These are phyloP conservation scores for Drechslerella coelobrocha DNA, from an alignment of 2,329 filamentous ascomycete species.

Conservation along the genomic window DNA sequence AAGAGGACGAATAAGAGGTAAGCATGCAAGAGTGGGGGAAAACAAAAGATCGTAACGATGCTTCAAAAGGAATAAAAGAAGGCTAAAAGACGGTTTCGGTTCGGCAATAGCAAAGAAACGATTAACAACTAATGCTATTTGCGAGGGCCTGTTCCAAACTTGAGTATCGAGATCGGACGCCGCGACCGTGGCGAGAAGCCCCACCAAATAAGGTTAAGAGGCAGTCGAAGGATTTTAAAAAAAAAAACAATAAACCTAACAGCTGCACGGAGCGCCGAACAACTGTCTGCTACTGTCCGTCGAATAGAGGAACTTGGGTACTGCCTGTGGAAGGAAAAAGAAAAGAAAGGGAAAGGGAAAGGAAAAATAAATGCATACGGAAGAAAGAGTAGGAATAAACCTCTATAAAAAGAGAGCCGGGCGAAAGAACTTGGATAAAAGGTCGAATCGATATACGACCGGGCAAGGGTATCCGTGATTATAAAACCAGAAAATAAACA, in stretches of 20 bases:
- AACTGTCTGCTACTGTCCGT: not conserved
- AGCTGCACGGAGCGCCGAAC: not conserved
- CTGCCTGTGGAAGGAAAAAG: not conserved
- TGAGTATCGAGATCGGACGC: conserved; percentile 42
- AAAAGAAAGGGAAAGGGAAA: conserved; percentile 14
- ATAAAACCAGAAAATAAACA: conserved; percentile 32
- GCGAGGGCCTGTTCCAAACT: conserved; percentile 31
- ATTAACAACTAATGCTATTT: conserved; percentile 42
- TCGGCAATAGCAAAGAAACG: conserved; percentile 1
- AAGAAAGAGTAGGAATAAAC: conserved; percentile 31
- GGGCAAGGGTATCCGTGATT: conserved; percentile 40
- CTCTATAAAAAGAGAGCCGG: conserved; percentile 24
- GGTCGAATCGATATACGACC: not conserved
- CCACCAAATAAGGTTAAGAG: conserved; percentile 46
- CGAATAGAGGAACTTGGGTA: not conserved
- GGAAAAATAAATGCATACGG: conserved; percentile 17
- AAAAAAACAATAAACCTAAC: not conserved
- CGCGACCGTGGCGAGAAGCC: conserved; percentile 46
- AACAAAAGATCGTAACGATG: conserved; percentile 43
- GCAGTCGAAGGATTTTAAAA: not conserved
- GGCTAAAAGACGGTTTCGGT: conserved; percentile 9
- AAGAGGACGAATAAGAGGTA: conserved; percentile 17
- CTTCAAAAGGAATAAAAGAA: conserved; percentile 46
- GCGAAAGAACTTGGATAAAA: conserved; percentile 27
- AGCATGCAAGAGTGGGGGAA: conserved; percentile 50